A percentile compares a stretch with the other conserved stretches of the same genome.
Conservation (phyloP, 1,139 yeast species). For the Barnettozyma hawaiiensis region DNA sequence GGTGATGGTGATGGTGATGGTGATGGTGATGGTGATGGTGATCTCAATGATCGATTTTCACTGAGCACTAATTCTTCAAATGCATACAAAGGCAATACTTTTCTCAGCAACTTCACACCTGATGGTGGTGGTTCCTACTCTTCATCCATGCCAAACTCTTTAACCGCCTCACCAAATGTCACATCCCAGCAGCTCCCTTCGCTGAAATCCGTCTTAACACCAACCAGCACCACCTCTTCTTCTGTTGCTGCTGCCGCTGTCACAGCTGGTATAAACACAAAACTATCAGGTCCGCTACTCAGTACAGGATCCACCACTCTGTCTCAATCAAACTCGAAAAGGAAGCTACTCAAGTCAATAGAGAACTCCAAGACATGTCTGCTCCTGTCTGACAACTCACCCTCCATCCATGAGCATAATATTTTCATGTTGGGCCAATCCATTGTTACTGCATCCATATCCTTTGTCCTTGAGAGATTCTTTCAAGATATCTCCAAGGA, state of each 20-base stretch:
- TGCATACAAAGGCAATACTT: neutral
- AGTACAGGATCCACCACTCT: neutral
- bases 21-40: neutral
- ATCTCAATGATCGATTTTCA: neutral
- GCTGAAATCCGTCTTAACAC: slow-evolving; percentile 11
- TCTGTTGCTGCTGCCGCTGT: too few species aligned
- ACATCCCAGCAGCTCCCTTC: slow-evolving; percentile 17
- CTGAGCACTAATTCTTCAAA: neutral
- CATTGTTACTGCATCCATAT: slow-evolving; percentile 47
- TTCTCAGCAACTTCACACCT: neutral
- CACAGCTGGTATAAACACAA: neutral
- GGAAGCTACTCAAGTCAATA: slow-evolving; percentile 38
- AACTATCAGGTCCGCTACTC: neutral
- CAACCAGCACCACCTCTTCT: slow-evolving; percentile 5
- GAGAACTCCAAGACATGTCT: slow-evolving; percentile 64
- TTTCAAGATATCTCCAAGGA: slow-evolving; percentile 38
- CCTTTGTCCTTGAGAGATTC: slow-evolving; percentile 57
- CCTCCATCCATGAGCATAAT: slow-evolving; percentile 29
- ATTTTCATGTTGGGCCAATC: slow-evolving; percentile 54
- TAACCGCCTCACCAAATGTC: slow-evolving; percentile 13
- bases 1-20: neutral
- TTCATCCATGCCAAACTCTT: slow-evolving; percentile 10
- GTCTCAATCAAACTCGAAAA: slow-evolving; percentile 10
- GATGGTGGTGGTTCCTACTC: neutral
- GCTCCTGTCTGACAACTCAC: slow-evolving; percentile 39